Percentiles rank a stretch among this genome's conserved stretches.
These are phyloP conservation scores for Hypoxylon sp. DNA, from an alignment of 2,329 filamentous ascomycete genomes.

Conservation along the genomic window DNA sequence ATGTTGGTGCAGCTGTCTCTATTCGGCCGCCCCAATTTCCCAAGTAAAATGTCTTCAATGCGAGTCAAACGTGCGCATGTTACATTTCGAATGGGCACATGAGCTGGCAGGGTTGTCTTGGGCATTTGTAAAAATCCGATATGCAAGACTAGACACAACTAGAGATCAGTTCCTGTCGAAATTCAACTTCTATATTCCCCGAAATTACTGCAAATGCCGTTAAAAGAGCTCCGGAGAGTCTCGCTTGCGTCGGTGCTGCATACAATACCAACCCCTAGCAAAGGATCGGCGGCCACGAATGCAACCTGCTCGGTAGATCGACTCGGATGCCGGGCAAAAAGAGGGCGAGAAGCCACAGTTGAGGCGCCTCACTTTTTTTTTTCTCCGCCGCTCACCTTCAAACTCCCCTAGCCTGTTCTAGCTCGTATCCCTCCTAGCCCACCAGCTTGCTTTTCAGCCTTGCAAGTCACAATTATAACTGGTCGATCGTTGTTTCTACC, in stretches of 20 bases:
- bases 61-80: constrained; percentile 42
- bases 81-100: constrained; percentile 31
- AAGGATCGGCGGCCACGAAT: constrained; percentile 35
- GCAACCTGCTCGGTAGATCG: constrained; percentile 38
- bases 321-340: constrained; percentile 34
- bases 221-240: constrained; percentile 20
- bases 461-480: constrained; percentile 17
- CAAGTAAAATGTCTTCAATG: constrained; percentile 35
- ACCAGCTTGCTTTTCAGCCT: constrained; percentile 19
- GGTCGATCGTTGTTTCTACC: constrained; percentile 25
- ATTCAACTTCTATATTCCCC: constrained; percentile 31
- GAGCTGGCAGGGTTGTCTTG: constrained; percentile 32
- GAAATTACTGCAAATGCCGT: constrained; percentile 17
- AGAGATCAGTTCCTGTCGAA: constrained; percentile 1
- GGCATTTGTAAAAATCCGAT: constrained; percentile 29
- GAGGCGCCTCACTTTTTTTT: constrained; percentile 34
- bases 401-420: constrained; percentile 1
- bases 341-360: constrained; percentile 16
- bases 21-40: constrained; percentile 29
- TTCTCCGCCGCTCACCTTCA: not conserved
- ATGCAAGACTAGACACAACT: constrained; percentile 20
- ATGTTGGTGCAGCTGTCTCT: constrained; percentile 16
- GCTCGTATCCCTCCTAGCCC: constrained; percentile 16
- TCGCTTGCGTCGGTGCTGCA: not conserved
- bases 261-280: constrained; percentile 6